These are phyloP conservation scores for Sporormia fimetaria DNA, from an alignment of 495 filamentous ascomycete species.

Conservation along the genomic window DNA sequence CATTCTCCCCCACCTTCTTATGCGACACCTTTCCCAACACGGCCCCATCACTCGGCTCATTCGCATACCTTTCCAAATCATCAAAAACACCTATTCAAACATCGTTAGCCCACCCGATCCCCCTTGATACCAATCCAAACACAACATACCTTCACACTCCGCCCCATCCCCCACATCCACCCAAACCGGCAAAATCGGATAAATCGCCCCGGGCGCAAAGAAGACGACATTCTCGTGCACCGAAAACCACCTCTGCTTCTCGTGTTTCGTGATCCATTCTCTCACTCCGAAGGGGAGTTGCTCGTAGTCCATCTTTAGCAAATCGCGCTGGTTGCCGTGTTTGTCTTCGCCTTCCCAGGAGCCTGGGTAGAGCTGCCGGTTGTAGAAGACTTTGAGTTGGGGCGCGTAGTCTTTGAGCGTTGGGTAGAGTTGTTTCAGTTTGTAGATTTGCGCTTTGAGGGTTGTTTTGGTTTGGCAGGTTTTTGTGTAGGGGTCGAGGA, in stretches of 20 bases:
- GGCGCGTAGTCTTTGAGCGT: conserved; percentile 16
- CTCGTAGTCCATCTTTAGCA: conserved; percentile 21
- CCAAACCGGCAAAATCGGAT: conserved; percentile 18
- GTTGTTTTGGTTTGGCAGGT: conserved; percentile 5
- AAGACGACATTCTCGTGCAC: conserved; percentile 23
- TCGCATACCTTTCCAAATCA: conserved; percentile 19
- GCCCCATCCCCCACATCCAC: conserved; percentile 15
- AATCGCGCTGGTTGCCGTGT: conserved; percentile 19
- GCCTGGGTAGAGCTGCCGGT: conserved; percentile 22
- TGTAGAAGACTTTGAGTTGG: conserved; percentile 24
- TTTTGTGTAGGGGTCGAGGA: conserved; percentile 9
- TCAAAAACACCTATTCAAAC: conserved; percentile 16
- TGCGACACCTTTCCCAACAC: conserved; percentile 14
- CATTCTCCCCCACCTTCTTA: conserved; percentile 11
- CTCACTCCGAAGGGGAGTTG: conserved; percentile 17
- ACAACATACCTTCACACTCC: conserved; percentile 5
- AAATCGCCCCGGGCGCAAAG: conserved; percentile 24
- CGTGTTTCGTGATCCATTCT: conserved; percentile 14
- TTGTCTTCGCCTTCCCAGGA: conserved; percentile 20
- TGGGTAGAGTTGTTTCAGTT: conserved; percentile 19
- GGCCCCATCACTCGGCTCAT: conserved; percentile 11
- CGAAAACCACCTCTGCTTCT: conserved; percentile 18
- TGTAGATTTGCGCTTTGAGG: conserved; percentile 17
- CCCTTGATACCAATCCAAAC: neutral
- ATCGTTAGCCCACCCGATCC: neutral